Conservation (phyloP, 495 filamentous ascomycete species). For the Delitschia confertaspora region DNA sequence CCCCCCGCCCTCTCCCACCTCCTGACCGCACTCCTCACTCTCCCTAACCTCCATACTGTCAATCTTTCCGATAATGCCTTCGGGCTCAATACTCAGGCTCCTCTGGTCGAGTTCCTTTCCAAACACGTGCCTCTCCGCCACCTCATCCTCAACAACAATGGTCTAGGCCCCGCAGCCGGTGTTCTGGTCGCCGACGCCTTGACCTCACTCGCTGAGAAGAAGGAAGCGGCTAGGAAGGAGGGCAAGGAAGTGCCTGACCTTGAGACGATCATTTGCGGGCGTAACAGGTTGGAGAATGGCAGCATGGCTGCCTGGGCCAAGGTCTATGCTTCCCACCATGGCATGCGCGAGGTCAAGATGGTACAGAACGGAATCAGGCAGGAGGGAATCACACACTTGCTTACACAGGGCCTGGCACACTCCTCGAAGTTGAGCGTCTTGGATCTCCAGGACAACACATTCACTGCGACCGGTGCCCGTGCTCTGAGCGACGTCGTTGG, state of each 20-base stretch:
- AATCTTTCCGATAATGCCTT: slow-evolving; percentile 98
- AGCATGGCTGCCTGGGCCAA: slow-evolving; percentile 92
- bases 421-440: slow-evolving; percentile 57
- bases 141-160: slow-evolving; percentile 95
- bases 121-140: slow-evolving; percentile 79
- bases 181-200: slow-evolving; percentile 73
- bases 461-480: slow-evolving; percentile 69
- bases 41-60: slow-evolving; percentile 76
- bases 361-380: slow-evolving; percentile 96
- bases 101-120: slow-evolving; percentile 62
- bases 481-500: slow-evolving; percentile 66
- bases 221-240: slow-evolving; percentile 59
- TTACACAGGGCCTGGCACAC: slow-evolving; percentile 66
- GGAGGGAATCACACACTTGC: slow-evolving; percentile 72
- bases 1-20: slow-evolving; percentile 78
- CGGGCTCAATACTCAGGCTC: slow-evolving; percentile 68
- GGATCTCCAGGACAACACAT: slow-evolving; percentile 96
- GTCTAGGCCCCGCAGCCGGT: slow-evolving; percentile 85
- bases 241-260: slow-evolving; percentile 56
- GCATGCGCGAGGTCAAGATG: slow-evolving; percentile 83
- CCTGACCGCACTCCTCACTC: slow-evolving; percentile 73
- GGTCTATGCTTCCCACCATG: slow-evolving; percentile 67
- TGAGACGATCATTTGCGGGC: slow-evolving; percentile 90
- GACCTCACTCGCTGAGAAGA: slow-evolving; percentile 66
- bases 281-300: slow-evolving; percentile 90